A percentile compares a stretch with the other conserved stretches of the same genome.
Conservation (phyloP, 2,329 filamentous ascomycete species). For the Hirsutella minnesotensis region DNA sequence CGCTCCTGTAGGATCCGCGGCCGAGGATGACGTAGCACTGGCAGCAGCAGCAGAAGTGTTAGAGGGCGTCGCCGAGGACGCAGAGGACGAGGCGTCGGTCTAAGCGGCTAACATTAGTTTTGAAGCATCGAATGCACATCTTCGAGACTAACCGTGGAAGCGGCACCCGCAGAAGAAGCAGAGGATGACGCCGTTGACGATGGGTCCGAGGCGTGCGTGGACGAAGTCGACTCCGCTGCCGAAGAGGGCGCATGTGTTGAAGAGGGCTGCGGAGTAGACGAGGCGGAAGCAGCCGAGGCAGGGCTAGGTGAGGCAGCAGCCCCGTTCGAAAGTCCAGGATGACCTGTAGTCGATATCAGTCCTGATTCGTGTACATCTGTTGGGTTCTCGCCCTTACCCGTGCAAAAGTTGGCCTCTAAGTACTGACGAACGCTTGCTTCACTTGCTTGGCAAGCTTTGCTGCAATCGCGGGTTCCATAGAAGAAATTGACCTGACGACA, state of each 20-base stretch:
- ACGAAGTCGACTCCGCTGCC: background rate
- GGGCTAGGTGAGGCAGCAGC: background rate
- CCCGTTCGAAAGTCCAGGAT: background rate
- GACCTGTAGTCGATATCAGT: background rate
- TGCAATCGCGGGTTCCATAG: conserved; percentile 24
- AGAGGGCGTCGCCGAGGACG: background rate
- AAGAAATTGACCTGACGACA: conserved; percentile 18
- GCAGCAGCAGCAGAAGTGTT: conserved; percentile 1
- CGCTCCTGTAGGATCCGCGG: conserved; percentile 1
- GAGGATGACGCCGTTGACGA: background rate
- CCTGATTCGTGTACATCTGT: background rate
- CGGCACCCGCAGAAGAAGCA: background rate
- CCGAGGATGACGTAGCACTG: conserved; percentile 5
- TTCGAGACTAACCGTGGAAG: background rate
- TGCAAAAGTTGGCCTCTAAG: conserved; percentile 12
- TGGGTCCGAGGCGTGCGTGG: background rate
- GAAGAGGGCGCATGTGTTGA: background rate
- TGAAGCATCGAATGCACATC: background rate
- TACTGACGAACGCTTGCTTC: conserved; percentile 16
- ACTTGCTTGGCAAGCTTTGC: conserved; percentile 16
- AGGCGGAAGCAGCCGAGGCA: background rate
- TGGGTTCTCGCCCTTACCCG: conserved; percentile 3
- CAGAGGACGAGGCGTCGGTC: conserved; percentile 1
- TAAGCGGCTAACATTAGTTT: background rate
- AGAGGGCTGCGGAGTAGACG: background rate